Percentiles rank a stretch among this genome's conserved stretches.
Conservation (phyloP, 768 basidiomycete species). For the Pholiota conissans region DNA sequence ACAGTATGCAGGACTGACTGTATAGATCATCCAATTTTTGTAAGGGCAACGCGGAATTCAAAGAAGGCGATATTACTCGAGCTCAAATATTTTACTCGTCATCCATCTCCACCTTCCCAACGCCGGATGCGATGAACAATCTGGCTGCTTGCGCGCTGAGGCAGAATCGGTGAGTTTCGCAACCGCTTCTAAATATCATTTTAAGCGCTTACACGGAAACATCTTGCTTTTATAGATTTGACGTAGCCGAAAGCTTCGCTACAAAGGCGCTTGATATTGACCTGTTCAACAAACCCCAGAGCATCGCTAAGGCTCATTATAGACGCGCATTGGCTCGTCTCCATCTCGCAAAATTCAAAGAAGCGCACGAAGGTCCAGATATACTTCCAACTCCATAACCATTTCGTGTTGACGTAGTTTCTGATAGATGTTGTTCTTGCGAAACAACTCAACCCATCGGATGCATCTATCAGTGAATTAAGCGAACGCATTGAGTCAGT, state of each 20-base stretch:
- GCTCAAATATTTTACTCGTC: background rate
- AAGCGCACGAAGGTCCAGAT: background rate
- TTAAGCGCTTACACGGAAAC: too few species aligned
- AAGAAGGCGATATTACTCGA: background rate
- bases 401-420: too few species aligned
- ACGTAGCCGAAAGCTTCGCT: background rate
- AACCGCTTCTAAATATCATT: too few species aligned
- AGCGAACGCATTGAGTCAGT: background rate
- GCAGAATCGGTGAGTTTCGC: background rate
- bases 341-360: background rate
- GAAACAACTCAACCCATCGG: background rate
- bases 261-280: background rate
- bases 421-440: background rate
- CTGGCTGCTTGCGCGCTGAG: background rate
- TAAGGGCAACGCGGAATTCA: background rate
- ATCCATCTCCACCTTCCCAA: background rate
- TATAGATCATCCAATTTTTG: too few species aligned
- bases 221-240: too few species aligned
- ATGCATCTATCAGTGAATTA: background rate
- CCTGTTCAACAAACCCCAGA: background rate
- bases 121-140: background rate
- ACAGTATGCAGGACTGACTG: too few species aligned
- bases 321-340: background rate
- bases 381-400: too few species aligned
- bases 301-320: background rate